Evolutionary conservation across 345 rosid genomes (phyloP), one percentile per base, ranked within the genome.

Genomic region (Murraya paniculata): DNA sequence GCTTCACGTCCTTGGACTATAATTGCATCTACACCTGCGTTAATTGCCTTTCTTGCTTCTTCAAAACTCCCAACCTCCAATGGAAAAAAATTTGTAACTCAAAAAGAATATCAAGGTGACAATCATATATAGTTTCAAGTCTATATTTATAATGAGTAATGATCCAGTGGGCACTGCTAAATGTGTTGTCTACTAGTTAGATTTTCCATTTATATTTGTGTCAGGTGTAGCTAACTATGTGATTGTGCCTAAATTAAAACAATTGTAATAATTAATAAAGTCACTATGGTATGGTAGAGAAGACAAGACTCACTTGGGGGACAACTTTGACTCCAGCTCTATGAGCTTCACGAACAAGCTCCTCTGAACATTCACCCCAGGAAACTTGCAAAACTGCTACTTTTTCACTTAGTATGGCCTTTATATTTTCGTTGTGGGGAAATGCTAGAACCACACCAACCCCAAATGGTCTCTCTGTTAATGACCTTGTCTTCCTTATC

Each of bases 1-100:
- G 96, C 98, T 89, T 91, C 98, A 61, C 82, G 89, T 60, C 96
- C 98, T 87, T 94, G 98, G 74, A 94, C 91, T 38, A 91, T 92
- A 74, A 94, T 91, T 0, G 96, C 98, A 82, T 94, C 98, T 16
- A 88, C 94, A 65, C 94, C 93, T 53, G 84, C 90, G 73, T 72
- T 59, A 48, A 89, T 62, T 13, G 93, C 94, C 31, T 82, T 89
- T 77, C 74, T 86, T 31, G 96, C 94, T 74, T 84, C 94, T 77
- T 91, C 93, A 2, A 86, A 45, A 80, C 86, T 89, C 73, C 98
- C 98, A 53, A 92, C 88, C 98, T 92, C 36, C 75, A 79, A 7
- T 50, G 4, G 25, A 61, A 62, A 68, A 58, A 55, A 75, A 84
- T 2, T 64, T 30, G 7, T 31, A 66, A 73, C 62, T 55, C 53